Evolutionary conservation across 306 rosid species (phyloP), one percentile per base, ranked within the genome.

Genomic region (Vigna reflexopilosa): DNA sequence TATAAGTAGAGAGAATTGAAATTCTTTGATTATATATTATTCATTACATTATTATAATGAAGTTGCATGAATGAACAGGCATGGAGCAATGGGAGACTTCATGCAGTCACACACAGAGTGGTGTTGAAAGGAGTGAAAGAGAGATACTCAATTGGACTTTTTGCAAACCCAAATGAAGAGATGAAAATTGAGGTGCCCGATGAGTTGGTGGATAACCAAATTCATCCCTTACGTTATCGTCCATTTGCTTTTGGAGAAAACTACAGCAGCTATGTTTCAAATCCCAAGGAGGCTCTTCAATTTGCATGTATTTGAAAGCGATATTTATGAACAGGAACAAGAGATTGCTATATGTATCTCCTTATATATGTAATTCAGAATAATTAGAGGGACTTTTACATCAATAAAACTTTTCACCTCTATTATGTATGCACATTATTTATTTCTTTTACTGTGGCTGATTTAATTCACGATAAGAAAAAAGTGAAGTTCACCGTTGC

Each of bases 21-120:
- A 32, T 34, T 71, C 1, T 10, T 62, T 11, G 1, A 45, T 1
- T 2, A 24, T 24, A 24, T 9, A 22, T 10, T 9, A 22, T 10
- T 57, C 2, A 28, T 26, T 12, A 2, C 26, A 28, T 26, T 13
- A 28, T 59, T 5, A 40, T 59, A 48, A 24, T 24, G 12, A 40
- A 22, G 17, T 54, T 36, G 52, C 45, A 54, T 52, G 20, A 17
- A 10, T 78, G 0, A 40, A 72, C 19, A 86, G 89, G 90, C 90
- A 0, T 90, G 90, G 90, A 88, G 90, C 85, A 87, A 87, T 49
- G 88, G 89, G 58, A 87, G 89, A 10, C 75, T 87, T 67, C 83
- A 87, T 70, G 88, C 91, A 15, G 85, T 66, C 8, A 84, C 58
- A 20, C 91, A 88, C 52, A 82, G 89, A 59, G 90, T 90, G 82